Percentiles rank a stretch among this genome's conserved stretches.
These are phyloP conservation scores for Kodamaea sp. DNA, from an alignment of 1,139 yeast species.

Conservation along the genomic window DNA sequence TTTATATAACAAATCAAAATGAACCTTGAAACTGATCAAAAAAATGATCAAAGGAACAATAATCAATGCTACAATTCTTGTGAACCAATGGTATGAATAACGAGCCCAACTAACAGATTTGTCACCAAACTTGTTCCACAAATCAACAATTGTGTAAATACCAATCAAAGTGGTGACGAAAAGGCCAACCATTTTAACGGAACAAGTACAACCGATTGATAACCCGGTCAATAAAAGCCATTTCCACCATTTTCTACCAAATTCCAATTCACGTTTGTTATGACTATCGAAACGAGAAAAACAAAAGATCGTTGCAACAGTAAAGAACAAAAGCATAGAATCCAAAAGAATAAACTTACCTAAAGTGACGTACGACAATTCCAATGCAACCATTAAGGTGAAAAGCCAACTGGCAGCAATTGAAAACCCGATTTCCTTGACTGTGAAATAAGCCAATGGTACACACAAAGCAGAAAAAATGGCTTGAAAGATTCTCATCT, in stretches of 20 bases:
- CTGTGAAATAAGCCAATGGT: constrained; percentile 90
- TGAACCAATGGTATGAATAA: constrained; percentile 60
- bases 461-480: constrained; percentile 85
- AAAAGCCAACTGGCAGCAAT: constrained; percentile 85
- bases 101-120: constrained; percentile 45
- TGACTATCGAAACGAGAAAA: constrained; percentile 76
- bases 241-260: constrained; percentile 87
- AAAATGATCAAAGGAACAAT: constrained; percentile 61
- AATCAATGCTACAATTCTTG: constrained; percentile 60
- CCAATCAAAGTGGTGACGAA: constrained; percentile 75
- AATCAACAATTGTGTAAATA: constrained; percentile 67
- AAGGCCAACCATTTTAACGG: constrained; percentile 85
- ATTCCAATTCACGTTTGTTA: constrained; percentile 51
- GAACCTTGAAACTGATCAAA: constrained; percentile 64
- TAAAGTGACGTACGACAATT: constrained; percentile 81
- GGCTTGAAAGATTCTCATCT: constrained; percentile 94
- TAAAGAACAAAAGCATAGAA: constrained; percentile 92
- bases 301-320: constrained; percentile 76
- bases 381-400: constrained; percentile 81
- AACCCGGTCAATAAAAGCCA: constrained; percentile 82
- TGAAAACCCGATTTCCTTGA: constrained; percentile 79
- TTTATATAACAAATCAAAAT: constrained; percentile 66
- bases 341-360: constrained; percentile 91
- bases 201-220: constrained; percentile 69
- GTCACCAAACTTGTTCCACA: constrained; percentile 68